Evolutionary conservation across 108 stramenopile genomes (phyloP).

Genomic region (Epipyxis sp.): DNA sequence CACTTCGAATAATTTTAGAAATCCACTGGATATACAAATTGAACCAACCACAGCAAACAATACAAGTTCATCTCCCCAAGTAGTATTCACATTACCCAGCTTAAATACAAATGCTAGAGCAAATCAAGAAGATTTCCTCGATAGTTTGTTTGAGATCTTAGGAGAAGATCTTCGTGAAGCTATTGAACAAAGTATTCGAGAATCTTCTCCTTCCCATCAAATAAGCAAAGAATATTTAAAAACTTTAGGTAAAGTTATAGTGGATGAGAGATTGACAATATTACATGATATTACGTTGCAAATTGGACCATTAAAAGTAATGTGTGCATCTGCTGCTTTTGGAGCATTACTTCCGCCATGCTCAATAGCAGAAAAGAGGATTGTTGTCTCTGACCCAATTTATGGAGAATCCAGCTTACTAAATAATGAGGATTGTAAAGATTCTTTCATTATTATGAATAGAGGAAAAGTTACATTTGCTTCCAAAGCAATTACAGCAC

Average conservation of each 20-base stretch:
- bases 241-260: not conserved
- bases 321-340: not conserved
- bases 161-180: too few species aligned
- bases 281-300: not conserved
- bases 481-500: not conserved
- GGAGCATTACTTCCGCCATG: not conserved
- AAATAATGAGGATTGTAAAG: too few species aligned
- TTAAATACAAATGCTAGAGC: too few species aligned
- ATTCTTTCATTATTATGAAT: not conserved
- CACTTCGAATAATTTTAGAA: too few species aligned
- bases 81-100: too few species aligned
- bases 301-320: not conserved
- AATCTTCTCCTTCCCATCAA: not conserved
- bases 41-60: too few species aligned
- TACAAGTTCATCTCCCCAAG: too few species aligned
- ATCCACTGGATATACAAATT: too few species aligned
- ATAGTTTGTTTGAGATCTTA: too few species aligned
- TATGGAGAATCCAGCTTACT: not conserved
- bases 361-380: not conserved
- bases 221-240: not conserved
- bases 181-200: too few species aligned
- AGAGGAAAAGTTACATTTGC: not conserved
- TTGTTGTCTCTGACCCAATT: not conserved
- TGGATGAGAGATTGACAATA: not conserved
- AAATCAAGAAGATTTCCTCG: too few species aligned